Percentiles rank a stretch among this genome's conserved stretches.
phyloP scores from a whole-genome alignment of 169 alveolate genomes.

The Plasmodium vivax region DNA sequence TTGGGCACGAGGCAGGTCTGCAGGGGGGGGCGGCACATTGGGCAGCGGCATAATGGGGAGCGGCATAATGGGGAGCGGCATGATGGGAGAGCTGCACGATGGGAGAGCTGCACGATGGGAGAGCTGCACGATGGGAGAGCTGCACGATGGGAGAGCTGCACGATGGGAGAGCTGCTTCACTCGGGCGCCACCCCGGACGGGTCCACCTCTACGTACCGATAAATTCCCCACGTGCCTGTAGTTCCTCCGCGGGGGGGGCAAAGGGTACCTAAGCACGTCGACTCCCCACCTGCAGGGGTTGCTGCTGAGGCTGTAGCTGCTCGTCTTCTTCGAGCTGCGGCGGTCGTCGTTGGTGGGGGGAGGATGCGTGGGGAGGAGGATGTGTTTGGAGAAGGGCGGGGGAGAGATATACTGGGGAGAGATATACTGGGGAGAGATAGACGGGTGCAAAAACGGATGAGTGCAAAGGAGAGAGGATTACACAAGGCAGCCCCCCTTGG shows the following conservation, averaged over 20 bases:
- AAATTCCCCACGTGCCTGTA: slow-evolving; percentile 42
- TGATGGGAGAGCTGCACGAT: not conserved
- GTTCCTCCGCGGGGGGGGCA: slow-evolving; percentile 43
- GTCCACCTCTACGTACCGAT: slow-evolving; percentile 5
- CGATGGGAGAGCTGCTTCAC: not conserved
- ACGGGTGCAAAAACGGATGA: not conserved
- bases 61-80: not conserved
- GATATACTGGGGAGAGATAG: too few relatives aligned
- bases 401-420: too few relatives aligned
- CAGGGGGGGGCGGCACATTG: too few relatives aligned
- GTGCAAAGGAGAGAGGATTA: not conserved
- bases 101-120: not conserved
- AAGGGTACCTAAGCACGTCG: slow-evolving; percentile 36
- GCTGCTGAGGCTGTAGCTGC: slow-evolving; percentile 20
- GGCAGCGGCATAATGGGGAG: not conserved
- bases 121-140: too few relatives aligned
- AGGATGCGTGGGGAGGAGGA: not conserved
- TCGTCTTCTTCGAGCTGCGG: slow-evolving; percentile 50
- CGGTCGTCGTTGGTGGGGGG: not conserved
- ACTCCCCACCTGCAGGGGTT: slow-evolving; percentile 73
- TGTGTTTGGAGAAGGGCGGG: too few relatives aligned
- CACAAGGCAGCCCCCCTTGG: not conserved
- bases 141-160: too few relatives aligned
- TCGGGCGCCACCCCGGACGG: not conserved
- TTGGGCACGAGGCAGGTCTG: slow-evolving; percentile 61